These are phyloP conservation scores for Ceratocystis huliohia DNA, from an alignment of 2,329 filamentous ascomycete species.

Conservation along the genomic window DNA sequence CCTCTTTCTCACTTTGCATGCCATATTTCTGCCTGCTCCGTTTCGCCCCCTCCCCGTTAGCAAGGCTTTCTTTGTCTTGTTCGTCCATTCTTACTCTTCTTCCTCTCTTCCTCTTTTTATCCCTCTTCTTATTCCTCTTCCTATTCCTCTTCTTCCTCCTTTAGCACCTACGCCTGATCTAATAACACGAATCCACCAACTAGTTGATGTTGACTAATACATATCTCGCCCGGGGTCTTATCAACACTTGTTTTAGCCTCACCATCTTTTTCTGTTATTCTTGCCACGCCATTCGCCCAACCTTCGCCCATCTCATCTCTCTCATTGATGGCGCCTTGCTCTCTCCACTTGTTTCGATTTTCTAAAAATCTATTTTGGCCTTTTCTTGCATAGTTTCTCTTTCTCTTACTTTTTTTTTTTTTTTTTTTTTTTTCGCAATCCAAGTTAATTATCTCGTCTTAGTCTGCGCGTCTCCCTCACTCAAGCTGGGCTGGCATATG, in stretches of 20 bases:
- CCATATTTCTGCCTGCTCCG: background rate
- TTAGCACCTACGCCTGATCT: background rate
- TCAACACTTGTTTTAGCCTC: background rate
- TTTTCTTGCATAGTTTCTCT: background rate
- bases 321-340: background rate
- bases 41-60: background rate
- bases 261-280: background rate
- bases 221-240: conserved; percentile 2
- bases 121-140: too few relatives aligned
- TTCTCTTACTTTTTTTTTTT: background rate
- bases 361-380: background rate
- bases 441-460: background rate
- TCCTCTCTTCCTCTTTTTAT: background rate
- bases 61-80: background rate
- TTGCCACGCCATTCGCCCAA: conserved; percentile 2
- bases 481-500: background rate
- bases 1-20: too few relatives aligned
- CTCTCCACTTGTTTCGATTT: background rate
- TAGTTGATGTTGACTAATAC: background rate
- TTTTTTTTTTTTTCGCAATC: background rate
- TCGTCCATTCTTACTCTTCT: background rate
- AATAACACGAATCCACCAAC: background rate
- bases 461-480: background rate
- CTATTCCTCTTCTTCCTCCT: background rate
- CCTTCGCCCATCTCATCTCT: too few relatives aligned